Conservation (phyloP, 2,329 filamentous ascomycete species). For the Colletotrichum orchidophilum region DNA sequence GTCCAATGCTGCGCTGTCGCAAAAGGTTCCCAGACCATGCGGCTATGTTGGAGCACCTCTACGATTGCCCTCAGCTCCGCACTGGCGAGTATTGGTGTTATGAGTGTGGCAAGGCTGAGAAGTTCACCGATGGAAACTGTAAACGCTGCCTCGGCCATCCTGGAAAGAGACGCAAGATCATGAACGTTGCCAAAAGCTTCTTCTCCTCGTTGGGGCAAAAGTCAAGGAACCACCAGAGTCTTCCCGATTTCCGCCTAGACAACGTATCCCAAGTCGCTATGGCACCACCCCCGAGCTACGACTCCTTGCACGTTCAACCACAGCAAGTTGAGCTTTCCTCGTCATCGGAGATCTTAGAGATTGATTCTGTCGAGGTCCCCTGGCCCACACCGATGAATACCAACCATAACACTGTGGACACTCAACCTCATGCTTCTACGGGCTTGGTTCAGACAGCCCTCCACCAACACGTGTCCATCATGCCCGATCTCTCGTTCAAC, state of each 20-base stretch:
- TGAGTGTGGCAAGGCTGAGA: slow-evolving; percentile 61
- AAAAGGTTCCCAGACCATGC: slow-evolving; percentile 62
- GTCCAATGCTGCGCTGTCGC: slow-evolving; percentile 61
- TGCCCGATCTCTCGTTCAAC: slow-evolving; percentile 28
- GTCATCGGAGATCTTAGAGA: slow-evolving; percentile 62
- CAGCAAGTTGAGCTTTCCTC: slow-evolving; percentile 55
- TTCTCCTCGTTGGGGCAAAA: slow-evolving; percentile 63
- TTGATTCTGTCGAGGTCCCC: slow-evolving; percentile 58
- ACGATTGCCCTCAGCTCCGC: slow-evolving; percentile 56
- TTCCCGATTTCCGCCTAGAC: slow-evolving; percentile 41
- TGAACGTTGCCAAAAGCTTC: slow-evolving; percentile 63
- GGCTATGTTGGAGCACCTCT: slow-evolving; percentile 62
- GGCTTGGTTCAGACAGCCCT: not conserved
- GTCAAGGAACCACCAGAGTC: slow-evolving; percentile 47
- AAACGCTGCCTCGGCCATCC: slow-evolving; percentile 59
- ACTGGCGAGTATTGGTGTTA: slow-evolving; percentile 66
- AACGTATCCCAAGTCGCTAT: slow-evolving; percentile 43
- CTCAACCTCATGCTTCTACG: not conserved
- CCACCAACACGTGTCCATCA: not conserved
- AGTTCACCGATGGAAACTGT: slow-evolving; percentile 62
- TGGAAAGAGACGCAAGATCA: slow-evolving; percentile 60
- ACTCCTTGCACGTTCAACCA: slow-evolving; percentile 48
- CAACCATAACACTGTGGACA: not conserved
- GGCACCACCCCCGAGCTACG: slow-evolving; percentile 57
- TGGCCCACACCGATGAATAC: not conserved